Evolutionary conservation across 1,284 basidiomycete species (phyloP).

Genomic region (Cryptococcus sp.): DNA sequence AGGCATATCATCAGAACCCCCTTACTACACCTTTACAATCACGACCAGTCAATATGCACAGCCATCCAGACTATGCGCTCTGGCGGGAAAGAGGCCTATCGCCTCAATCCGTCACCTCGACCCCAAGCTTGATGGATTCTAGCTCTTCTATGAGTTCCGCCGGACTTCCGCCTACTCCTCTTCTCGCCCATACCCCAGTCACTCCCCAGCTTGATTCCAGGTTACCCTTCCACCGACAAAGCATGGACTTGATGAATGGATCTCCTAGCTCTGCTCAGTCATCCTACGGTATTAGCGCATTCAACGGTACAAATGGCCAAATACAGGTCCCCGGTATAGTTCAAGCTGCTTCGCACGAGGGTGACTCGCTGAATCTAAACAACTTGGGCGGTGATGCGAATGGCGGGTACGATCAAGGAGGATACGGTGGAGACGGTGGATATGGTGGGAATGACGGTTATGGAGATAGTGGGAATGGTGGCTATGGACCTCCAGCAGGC

Average conservation of each 20-base stretch:
- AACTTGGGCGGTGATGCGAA: constrained; percentile 1
- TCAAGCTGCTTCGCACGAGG: constrained; percentile 3
- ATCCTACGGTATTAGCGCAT: constrained; percentile 5
- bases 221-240: too few relatives aligned
- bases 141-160: neutral
- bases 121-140: neutral
- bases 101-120: neutral
- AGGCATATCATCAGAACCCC: too few relatives aligned
- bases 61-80: too few relatives aligned
- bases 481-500: neutral
- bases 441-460: neutral
- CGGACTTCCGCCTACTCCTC: neutral
- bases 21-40: too few relatives aligned
- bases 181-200: neutral
- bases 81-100: neutral
- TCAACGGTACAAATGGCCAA: constrained; percentile 10
- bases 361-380: constrained; percentile 2
- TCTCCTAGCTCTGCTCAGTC: neutral
- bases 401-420: constrained; percentile 4
- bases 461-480: constrained; percentile 4
- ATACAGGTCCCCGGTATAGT: constrained; percentile 7
- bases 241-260: too few relatives aligned
- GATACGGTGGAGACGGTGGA: constrained; percentile 2
- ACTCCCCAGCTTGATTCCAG: too few relatives aligned
- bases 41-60: too few relatives aligned